Base-by-base conservation (phyloP, 1,284 basidiomycete genomes). In the Polyporus tsugae region DNA sequence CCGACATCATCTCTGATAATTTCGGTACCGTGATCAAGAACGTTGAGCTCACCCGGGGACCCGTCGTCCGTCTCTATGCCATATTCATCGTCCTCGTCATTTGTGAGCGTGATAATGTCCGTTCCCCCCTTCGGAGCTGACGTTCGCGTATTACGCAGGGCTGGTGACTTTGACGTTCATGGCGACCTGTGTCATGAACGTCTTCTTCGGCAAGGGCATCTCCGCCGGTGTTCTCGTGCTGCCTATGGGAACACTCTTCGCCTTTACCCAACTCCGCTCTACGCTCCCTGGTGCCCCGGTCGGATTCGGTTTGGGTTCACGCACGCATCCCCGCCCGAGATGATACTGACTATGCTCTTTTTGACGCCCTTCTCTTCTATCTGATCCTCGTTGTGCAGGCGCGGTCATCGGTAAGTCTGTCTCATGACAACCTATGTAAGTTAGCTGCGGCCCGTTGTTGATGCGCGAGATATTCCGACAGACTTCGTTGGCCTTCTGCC, bases 401-500 rank as follows among this genome's bases (percentile, higher is more conserved):
- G 73, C 72, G 11, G 68, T 70, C 61, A 72, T 75, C 38, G 72
- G 71, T 71, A 41, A 49, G 65, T 36, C 22, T 61, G 44, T 25
- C 9, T n/a, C 33, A 13, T 57, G 59, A 17, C 4, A 17, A 65
- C 6, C 9, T n/a, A n/a, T n/a, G n/a, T 46, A 22, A 46, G 19
- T 29, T 29, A 29, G 29, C 29, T 6, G 44, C n/a, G 22, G n/a
- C 44, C 44, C 44, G 7, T 10, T 22, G 19, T 22, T 46, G 44
- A 22, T 46, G 44, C n/a, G n/a, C 44, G 4, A 46, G n/a, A 7
- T 5, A 19, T 39, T 29, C 49, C 15, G 44, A 7, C 36, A 74
- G 74, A 76, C 65, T 76, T 75, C 49, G 66, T 76, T 39, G 73
- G 72, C 4, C 71, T 76, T 17, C 66, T 75, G 4, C 75, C 75